Base-by-base conservation (phyloP, 257 asterid genomes). In the Striga asiatica region DNA sequence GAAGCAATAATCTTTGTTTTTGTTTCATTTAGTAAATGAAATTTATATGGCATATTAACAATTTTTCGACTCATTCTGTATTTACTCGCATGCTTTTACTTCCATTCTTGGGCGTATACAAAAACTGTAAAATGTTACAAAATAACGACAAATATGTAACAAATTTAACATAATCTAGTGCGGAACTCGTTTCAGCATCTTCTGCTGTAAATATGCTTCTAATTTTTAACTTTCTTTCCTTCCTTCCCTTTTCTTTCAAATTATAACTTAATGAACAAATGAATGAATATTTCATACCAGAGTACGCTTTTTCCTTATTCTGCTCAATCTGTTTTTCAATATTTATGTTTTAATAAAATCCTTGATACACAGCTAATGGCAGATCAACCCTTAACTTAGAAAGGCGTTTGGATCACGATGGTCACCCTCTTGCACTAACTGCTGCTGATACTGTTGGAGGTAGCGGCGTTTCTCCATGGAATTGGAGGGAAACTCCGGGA, bases 391-490 rank as follows among this genome's bases (percentile, higher is more conserved):
- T 86, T 49, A 86, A 81, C 65, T 65, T 86, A 54, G 98, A 89
- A 62, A 74, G 82, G 8, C 79, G 79, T 24, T 62, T 78, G 72
- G 96, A 89, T 74, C 91, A 81, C n/a, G 95, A 89, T 2, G 96
- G 86, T 20, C 95, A 74, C 56, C 98, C 96, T 60, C 93, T 89
- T 58, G 94, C 95, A 42, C 83, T 84, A 13, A 75, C 93, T 43
- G 81, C 96, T 32, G 81, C 91, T 32, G 96, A 86, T 56, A 88
- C 88, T 46, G 93, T 85, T 67, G 85, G 78, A 53, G 85, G 83
- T 32, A 68, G 79, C 63, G 96, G 91, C 41, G 85, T 66, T 67
- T 85, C 98, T 66, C 96, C 98, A 1, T 89, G 98, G 98, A 86
- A 75, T 54, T 89, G 98, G 98, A 79, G 93, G 71, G 96, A 71